phyloP scores from a whole-genome alignment of 495 filamentous ascomycete genomes.

The Endocarpon pusillum region DNA sequence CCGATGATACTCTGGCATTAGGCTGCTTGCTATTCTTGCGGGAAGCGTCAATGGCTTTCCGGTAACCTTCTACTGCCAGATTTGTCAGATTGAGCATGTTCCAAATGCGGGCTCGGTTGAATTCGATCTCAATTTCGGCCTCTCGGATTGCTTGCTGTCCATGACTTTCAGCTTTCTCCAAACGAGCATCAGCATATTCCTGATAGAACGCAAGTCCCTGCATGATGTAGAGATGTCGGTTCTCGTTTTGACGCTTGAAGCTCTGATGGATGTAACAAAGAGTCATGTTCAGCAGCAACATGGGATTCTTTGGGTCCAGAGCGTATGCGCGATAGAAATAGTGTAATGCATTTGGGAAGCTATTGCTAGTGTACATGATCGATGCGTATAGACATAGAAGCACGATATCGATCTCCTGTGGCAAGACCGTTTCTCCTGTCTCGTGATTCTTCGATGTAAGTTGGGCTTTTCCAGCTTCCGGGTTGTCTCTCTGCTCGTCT shows the following conservation, averaged over 20 bases:
- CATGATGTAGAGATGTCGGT: constrained; percentile 67
- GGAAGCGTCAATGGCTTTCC: constrained; percentile 35
- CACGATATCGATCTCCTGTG: constrained; percentile 45
- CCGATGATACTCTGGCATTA: constrained; percentile 9
- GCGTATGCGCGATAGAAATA: constrained; percentile 82
- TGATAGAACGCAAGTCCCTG: constrained; percentile 72
- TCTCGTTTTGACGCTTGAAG: constrained; percentile 75
- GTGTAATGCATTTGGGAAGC: constrained; percentile 67
- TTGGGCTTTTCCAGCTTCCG: constrained; percentile 21
- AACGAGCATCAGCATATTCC: constrained; percentile 49
- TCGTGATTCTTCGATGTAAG: constrained; percentile 32
- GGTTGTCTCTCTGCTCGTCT: background rate
- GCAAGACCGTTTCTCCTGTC: constrained; percentile 27
- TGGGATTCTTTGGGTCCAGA: constrained; percentile 55
- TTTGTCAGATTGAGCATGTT: constrained; percentile 65
- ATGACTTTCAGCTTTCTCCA: constrained; percentile 14
- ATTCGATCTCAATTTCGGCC: constrained; percentile 68
- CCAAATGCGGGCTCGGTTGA: constrained; percentile 69
- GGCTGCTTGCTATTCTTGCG: constrained; percentile 8
- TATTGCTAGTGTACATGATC: constrained; percentile 61
- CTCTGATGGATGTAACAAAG: constrained; percentile 71
- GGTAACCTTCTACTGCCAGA: constrained; percentile 61
- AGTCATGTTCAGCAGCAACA: constrained; percentile 50
- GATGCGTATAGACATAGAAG: constrained; percentile 79
- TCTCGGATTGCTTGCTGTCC: constrained; percentile 19